These are phyloP conservation scores for Leccinum olivaceoglutinosum DNA, from an alignment of 1,284 basidiomycete genomes.

Conservation along the genomic window DNA sequence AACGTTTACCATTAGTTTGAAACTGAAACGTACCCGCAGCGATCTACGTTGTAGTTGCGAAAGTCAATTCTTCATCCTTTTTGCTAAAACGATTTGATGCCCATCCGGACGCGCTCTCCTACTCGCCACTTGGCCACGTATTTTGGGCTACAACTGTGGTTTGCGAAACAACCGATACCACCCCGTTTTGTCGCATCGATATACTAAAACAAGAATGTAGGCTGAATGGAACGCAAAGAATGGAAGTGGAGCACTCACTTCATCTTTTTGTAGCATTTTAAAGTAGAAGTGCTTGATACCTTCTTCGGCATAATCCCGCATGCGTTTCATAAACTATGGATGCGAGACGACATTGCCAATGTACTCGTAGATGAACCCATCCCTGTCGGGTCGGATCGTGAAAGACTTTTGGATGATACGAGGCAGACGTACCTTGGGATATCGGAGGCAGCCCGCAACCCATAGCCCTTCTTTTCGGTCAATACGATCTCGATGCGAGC, in stretches of 20 bases:
- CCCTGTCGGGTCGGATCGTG: slow-evolving; percentile 43
- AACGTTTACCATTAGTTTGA: not conserved
- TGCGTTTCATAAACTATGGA: slow-evolving; percentile 84
- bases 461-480: slow-evolving; percentile 95
- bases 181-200: slow-evolving; percentile 98
- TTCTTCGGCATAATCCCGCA: slow-evolving; percentile 90
- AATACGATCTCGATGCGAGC: slow-evolving; percentile 86
- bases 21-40: slow-evolving; percentile 81
- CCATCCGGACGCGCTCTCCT: slow-evolving; percentile 90
- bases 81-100: slow-evolving; percentile 82
- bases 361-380: slow-evolving; percentile 95
- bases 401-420: slow-evolving; percentile 2
- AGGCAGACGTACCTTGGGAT: slow-evolving; percentile 61
- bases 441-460: slow-evolving; percentile 73
- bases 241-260: slow-evolving; percentile 48
- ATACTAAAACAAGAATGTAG: slow-evolving; percentile 49
- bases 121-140: slow-evolving; percentile 99
- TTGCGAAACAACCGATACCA: slow-evolving; percentile 94
- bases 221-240: slow-evolving; percentile 2
- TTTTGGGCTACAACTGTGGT: slow-evolving; percentile 97
- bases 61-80: slow-evolving; percentile 91
- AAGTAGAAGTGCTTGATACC: slow-evolving; percentile 98
- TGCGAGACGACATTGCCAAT: slow-evolving; percentile 95
- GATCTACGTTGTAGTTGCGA: slow-evolving; percentile 98
- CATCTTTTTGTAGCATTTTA: slow-evolving; percentile 98